phyloP scores from a whole-genome alignment of 192 early-diverging fungal genomes.

The Tieghemiomyces parasiticus region DNA sequence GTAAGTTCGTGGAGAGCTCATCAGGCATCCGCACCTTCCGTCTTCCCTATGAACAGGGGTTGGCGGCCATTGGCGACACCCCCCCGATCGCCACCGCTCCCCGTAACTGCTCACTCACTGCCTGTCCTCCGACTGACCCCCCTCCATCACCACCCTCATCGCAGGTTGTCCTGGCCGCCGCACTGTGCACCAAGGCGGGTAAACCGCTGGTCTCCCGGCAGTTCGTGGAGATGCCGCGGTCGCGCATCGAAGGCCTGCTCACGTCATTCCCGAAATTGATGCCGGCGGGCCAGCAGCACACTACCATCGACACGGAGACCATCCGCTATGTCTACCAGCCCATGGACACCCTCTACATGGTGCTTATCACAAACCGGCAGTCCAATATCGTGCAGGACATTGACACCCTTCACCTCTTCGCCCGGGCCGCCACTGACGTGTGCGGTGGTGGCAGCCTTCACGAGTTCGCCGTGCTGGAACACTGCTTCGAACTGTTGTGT shows the following conservation, averaged over 20 bases:
- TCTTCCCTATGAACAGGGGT: too few relatives aligned
- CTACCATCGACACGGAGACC: slow-evolving; percentile 91
- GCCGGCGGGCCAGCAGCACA: slow-evolving; percentile 77
- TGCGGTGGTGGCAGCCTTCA: slow-evolving; percentile 56
- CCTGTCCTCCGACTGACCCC: too few relatives aligned
- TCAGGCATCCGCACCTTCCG: too few relatives aligned
- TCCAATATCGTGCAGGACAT: slow-evolving; percentile 99
- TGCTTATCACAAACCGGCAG: slow-evolving; percentile 91
- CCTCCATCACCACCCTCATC: too few relatives aligned
- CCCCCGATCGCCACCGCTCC: too few relatives aligned
- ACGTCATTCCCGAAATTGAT: slow-evolving; percentile 96
- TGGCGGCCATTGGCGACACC: too few relatives aligned
- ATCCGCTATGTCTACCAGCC: slow-evolving; percentile 99
- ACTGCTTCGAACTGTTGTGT: slow-evolving; percentile 77
- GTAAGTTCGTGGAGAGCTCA: too few relatives aligned
- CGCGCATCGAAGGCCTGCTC: slow-evolving; percentile 91
- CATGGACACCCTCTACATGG: slow-evolving; percentile 82
- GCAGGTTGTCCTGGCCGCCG: slow-evolving; percentile 6
- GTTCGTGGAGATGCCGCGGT: slow-evolving; percentile 92
- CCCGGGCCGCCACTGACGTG: slow-evolving; percentile 77
- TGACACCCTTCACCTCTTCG: slow-evolving; percentile 87
- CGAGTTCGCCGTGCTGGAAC: slow-evolving; percentile 69
- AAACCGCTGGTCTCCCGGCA: slow-evolving; percentile 72
- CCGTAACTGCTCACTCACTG: too few relatives aligned
- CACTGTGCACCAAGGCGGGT: slow-evolving; percentile 3